Evolutionary conservation across 2,329 filamentous ascomycete genomes (phyloP), one percentile per base, ranked within the genome.

Genomic region (Aspergillus cejpii): DNA sequence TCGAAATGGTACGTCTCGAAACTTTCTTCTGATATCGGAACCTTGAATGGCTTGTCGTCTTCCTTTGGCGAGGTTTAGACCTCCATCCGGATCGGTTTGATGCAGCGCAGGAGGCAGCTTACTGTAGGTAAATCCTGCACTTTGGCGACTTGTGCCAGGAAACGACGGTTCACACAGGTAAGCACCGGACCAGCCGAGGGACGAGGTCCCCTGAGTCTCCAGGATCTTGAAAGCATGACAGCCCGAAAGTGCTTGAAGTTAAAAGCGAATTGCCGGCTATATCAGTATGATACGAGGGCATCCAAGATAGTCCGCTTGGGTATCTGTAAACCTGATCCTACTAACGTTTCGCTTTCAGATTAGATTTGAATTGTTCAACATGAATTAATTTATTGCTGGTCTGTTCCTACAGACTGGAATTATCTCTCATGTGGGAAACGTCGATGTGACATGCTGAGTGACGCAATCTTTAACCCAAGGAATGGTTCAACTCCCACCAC

Each of bases 1-100:
- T 96, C 91, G 63, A 97, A 81, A 75, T 95, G 86, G 75, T 96
- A 97, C 39, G 90, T 95, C 78, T 96, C 91, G 74, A 95, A 97
- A 73, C 86, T 88, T 80, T 96, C 89, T 69, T 94, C 87, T 66
- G 87, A 89, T 66, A 97, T 83, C 61, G 81, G 84, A 64, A 97
- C 80, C 62, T 82, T 78, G 75, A 96, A 96, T 54, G 81, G 79
- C 76, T 91, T 84, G 62, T 94, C 86, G 66, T 95, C 88, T 70
- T 87, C 84, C 88, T 92, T 36, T 20, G 5, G 11, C 5, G 17
- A 14, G n/a, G 8, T 36, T 39, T 41, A 37, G 27, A 1, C 11
- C 19, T 15, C 8, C 7, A 2, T 15, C 5, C n/a, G 23, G 4
- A 19, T 23, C 3, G 2, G 7, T 15, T 8, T 23, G 10, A 20